A percentile compares a stretch with the other conserved stretches of the same genome.
Conservation (phyloP, 2,329 filamentous ascomycete species). For the Colletotrichum sp. region DNA sequence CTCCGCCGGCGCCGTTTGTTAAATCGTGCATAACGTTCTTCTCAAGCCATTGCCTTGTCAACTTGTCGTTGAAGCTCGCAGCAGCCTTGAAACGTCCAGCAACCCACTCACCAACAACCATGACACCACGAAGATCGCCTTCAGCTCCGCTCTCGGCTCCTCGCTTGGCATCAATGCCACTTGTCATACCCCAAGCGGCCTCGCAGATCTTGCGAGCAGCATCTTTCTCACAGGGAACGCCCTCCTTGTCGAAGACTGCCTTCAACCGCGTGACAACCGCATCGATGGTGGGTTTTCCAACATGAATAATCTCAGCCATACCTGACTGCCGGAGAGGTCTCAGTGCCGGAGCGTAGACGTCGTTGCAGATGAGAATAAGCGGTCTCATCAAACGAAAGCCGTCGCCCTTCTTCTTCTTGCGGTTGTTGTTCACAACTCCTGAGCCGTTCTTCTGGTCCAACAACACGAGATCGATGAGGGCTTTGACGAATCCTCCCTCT, state of each 20-base stretch:
- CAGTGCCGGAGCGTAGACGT: constrained; percentile 91
- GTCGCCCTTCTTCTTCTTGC: constrained; percentile 78
- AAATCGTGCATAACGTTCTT: constrained; percentile 72
- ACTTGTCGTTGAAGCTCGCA: constrained; percentile 42
- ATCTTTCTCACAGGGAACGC: constrained; percentile 86
- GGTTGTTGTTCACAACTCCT: constrained; percentile 31
- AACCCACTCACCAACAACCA: constrained; percentile 90
- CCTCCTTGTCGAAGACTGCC: constrained; percentile 85
- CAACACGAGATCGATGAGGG: constrained; percentile 87
- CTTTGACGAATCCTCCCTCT: constrained; percentile 95
- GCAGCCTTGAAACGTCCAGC: constrained; percentile 70
- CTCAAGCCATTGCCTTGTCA: constrained; percentile 82
- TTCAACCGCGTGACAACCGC: constrained; percentile 84
- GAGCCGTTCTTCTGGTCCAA: constrained; percentile 80
- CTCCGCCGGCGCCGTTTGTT: constrained; percentile 72
- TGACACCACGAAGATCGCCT: constrained; percentile 79
- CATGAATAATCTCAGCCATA: constrained; percentile 88
- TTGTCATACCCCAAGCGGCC: constrained; percentile 80
- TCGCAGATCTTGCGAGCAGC: constrained; percentile 86
- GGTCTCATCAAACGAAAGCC: constrained; percentile 87
- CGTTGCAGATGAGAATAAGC: constrained; percentile 94
- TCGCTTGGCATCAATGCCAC: constrained; percentile 71
- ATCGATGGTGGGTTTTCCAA: constrained; percentile 87
- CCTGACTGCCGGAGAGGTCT: constrained; percentile 84
- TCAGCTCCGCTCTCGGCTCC: constrained; percentile 72